Percentiles rank a stretch among this genome's conserved stretches.
Conservation (phyloP, 2,329 filamentous ascomycete genomes). For the Colletotrichum gigasporum region DNA sequence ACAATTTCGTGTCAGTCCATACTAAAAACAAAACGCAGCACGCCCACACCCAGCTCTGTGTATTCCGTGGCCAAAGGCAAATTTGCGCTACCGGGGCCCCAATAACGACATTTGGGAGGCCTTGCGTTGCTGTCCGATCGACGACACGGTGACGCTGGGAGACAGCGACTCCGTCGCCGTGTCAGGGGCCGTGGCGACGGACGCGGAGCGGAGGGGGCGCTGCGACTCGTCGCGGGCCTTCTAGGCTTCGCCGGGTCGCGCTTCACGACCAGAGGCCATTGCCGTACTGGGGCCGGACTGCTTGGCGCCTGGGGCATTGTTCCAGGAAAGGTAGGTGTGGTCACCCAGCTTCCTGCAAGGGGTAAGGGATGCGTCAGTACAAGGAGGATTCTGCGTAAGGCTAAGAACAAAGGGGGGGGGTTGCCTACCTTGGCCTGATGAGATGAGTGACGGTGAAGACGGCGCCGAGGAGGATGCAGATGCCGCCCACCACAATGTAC, state of each 20-base stretch:
- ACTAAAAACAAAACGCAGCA: not conserved
- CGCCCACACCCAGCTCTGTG: not conserved
- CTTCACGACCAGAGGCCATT: conserved; percentile 65
- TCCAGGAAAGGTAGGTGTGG: conserved; percentile 98
- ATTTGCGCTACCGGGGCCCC: not conserved
- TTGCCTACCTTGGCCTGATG: conserved; percentile 80
- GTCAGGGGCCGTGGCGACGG: conserved; percentile 8
- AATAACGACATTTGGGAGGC: conserved; percentile 7
- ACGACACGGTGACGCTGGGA: conserved; percentile 22
- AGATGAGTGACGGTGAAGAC: conserved; percentile 92
- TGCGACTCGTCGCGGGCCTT: conserved; percentile 40
- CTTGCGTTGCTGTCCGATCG: conserved; percentile 5
- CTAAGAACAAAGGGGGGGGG: not conserved
- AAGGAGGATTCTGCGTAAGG: not conserved
- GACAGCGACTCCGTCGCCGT: not conserved
- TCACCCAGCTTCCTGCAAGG: conserved; percentile 87
- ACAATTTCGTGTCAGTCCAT: conserved; percentile 28
- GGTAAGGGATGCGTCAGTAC: not conserved
- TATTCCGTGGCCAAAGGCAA: not conserved
- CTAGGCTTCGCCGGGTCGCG: conserved; percentile 56
- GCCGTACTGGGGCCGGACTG: conserved; percentile 54
- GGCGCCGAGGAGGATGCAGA: conserved; percentile 88
- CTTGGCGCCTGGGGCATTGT: conserved; percentile 63
- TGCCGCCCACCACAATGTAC: conserved; percentile 91
- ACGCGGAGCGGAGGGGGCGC: conserved; percentile 21